Evolutionary conservation across 257 asterid genomes (phyloP).

Genomic region (Parsonsia alboflavescens): DNA sequence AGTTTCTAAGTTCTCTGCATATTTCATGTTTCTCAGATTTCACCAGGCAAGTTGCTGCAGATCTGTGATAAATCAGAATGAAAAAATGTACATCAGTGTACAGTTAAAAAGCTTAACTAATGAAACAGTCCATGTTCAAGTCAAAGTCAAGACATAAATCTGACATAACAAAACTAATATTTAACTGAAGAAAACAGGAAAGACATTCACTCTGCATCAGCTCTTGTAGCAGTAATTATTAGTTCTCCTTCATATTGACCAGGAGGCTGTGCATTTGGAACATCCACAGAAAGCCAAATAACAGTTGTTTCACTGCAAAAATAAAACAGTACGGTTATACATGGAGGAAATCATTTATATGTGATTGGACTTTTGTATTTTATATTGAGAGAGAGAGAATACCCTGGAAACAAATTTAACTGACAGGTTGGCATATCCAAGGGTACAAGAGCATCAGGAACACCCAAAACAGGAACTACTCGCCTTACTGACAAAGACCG

Average conservation of each 20-base stretch:
- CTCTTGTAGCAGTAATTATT: constrained; percentile 68
- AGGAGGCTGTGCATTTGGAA: constrained; percentile 77
- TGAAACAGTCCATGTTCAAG: constrained; percentile 6
- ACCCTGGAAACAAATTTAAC: constrained; percentile 81
- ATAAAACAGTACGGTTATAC: constrained; percentile 14
- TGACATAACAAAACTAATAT: constrained; percentile 19
- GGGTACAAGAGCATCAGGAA: constrained; percentile 97
- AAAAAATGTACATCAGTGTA: constrained; percentile 17
- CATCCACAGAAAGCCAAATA: constrained; percentile 81
- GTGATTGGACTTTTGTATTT: background rate
- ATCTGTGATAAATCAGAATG: constrained; percentile 46
- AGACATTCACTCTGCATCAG: constrained; percentile 70
- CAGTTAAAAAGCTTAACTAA: constrained; percentile 1
- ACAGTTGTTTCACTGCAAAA: constrained; percentile 79
- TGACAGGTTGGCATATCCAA: constrained; percentile 67
- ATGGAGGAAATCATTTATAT: background rate
- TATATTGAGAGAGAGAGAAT: constrained; percentile 6
- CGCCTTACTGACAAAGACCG: constrained; percentile 75
- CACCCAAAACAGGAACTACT: constrained; percentile 85
- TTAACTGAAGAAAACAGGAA: constrained; percentile 34
- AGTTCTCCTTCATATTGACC: constrained; percentile 97
- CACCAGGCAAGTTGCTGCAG: constrained; percentile 43
- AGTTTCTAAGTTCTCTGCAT: constrained; percentile 57
- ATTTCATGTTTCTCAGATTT: constrained; percentile 69
- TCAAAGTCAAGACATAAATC: constrained; percentile 9